Base-by-base conservation (phyloP, 805 yeast species). In the Metschnikowia amazonensis region DNA sequence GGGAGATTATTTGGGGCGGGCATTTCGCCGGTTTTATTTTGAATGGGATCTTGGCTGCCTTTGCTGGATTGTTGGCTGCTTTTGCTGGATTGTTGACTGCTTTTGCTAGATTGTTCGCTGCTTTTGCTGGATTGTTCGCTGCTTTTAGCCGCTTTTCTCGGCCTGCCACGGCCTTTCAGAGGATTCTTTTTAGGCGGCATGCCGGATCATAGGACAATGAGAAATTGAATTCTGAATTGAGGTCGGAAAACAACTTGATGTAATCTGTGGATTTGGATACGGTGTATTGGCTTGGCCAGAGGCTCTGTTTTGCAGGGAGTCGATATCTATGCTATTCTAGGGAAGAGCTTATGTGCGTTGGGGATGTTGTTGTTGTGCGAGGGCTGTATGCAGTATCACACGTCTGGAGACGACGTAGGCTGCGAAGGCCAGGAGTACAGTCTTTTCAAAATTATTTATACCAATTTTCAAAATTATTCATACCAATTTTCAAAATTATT, bases 131-230 rank as follows among this genome's bases (percentile, higher is more conserved):
- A 21, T 13, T 16, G 2, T 1, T 31, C 34, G 11, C 29, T n/a
- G 23, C 3, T 18, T 20, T 32, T 32, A 3, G n/a, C 10, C 35
- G 13, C 14, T 11, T 37, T 36, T 11, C 35, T 39, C 27, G 42
- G 42, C 30, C 46, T 13, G 34, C 34, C 24, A 36, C 43, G 31
- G 38, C 23, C 20, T 30, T 27, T 27, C 43, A 8, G 9, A 34
- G 38, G 41, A 4, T 33, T 20, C 18, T 43, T 49, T 36, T 42
- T 44, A 17, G 53, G 53, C 44, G 51, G 51, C 53, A 49, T 49
- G 13, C 7, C 25, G 36, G 28, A 5, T 14, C 38, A 35, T 35
- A 20, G n/a, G n/a, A n/a, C n/a, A 9, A 35, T 9, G 16, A 10
- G 5, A n/a, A n/a, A 20, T 5, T 4, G 24, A 21, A 21, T 21